Evolutionary conservation across 257 asterid species (phyloP), one percentile per base, ranked within the genome.

Genomic region (Forsythia viridissima): DNA sequence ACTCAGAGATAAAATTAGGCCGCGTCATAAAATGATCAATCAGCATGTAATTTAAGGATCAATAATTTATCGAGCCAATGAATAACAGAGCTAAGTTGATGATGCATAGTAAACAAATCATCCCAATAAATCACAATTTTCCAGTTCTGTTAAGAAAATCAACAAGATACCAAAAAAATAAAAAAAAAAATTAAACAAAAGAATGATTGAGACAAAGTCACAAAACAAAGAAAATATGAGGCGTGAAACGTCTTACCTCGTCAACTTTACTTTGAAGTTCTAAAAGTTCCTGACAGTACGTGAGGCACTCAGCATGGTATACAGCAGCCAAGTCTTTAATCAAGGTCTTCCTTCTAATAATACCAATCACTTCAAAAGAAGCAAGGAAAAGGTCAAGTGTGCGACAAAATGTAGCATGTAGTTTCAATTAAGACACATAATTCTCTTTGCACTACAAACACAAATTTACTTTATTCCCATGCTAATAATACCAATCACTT

Each of bases 301-400:
- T 71, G 81, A 93, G 99, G 86, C 99, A 95, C 91, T 95, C 99
- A 0, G 98, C 93, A 42, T 95, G 99, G 77, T 93, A 95, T 16
- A 83, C 86, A 55, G 92, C 98, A 24, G 99, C 98, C 89, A 94
- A 81, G 74, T 91, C 99, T 81, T 90, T 93, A 77, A 94, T 87
- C 89, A 94, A 81, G 41, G 97, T 93, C 87, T 93, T 94, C 86
- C 99, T 89, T 88, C 89, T 88, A 76, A 93, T 90, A 37, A 93
- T 90, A 8, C 98, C 99, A 81, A 94, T 86, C 99, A 91, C 98
- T 94, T 51, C 67, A 57, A 80, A 86, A 46, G 52, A 86, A 46
- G 61, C 72, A 57, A 57, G 66, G 11, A 52, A 48, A n/a, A 38
- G 9, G 46, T 51, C 61, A 16, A 51, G 61, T 51, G 18, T 13